Conservation (phyloP, 257 asterid genomes). For the Nicotiana tomentosiformis region DNA sequence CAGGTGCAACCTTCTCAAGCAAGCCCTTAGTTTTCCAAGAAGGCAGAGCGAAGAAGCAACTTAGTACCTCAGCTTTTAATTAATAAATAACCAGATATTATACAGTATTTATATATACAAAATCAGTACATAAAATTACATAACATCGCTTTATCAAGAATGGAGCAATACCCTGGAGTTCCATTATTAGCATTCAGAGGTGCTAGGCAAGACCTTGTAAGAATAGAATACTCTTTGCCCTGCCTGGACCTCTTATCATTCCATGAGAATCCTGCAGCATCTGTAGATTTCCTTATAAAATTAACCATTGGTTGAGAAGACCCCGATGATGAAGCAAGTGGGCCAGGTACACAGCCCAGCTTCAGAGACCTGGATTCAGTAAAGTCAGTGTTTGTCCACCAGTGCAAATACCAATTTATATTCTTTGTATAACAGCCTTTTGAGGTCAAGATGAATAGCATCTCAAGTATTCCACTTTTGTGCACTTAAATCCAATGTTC, state of each 20-base stretch:
- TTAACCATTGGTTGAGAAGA: conserved; percentile 37
- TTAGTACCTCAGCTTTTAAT: not conserved
- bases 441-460: not conserved
- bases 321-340: conserved; percentile 34
- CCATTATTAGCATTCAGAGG: conserved; percentile 60
- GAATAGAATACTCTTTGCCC: conserved; percentile 57
- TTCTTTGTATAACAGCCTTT: not conserved
- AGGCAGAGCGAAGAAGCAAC: not conserved
- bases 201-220: conserved; percentile 72
- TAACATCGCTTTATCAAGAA: not conserved
- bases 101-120: not conserved
- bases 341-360: conserved; percentile 63
- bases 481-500: not conserved
- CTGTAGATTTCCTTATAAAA: conserved; percentile 52
- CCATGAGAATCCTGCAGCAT: conserved; percentile 62
- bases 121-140: not conserved
- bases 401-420: not conserved
- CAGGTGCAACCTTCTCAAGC: conserved; percentile 67
- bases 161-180: conserved; percentile 56
- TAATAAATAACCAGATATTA: not conserved
- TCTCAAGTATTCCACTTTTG: not conserved
- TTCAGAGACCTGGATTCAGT: conserved; percentile 55
- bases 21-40: conserved; percentile 34
- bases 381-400: not conserved
- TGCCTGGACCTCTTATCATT: conserved; percentile 65